Base-by-base conservation (phyloP, 1,284 basidiomycete genomes). In the Paramarasmius palmivorus region DNA sequence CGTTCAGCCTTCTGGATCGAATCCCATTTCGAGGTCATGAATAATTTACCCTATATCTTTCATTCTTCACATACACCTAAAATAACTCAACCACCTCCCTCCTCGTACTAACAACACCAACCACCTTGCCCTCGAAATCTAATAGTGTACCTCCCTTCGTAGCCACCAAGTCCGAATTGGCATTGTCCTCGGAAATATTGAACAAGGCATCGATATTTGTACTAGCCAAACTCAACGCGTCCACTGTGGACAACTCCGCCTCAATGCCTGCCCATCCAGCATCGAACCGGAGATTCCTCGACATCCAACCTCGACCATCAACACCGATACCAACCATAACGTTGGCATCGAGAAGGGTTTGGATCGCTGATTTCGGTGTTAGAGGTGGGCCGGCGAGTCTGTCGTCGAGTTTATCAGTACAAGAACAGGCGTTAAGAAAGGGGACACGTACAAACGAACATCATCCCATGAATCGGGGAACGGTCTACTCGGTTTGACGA, bases 121-220 rank as follows among this genome's bases (percentile, higher is more conserved):
- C 71, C 2, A 86, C 81, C 65, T 86, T 87, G 26, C 83, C 79
- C 35, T 78, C 73, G 50, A 83, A 79, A 55, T 79, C 78, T 26
- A 85, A 70, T 36, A 84, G 64, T 46, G 75, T 73, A 2, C 84
- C 81, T 9, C 73, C 74, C 48, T 77, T 75, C 47, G 79, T 86
- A 2, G 84, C 88, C 4, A 92, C 86, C 48, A 88, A 76, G 59
- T 90, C 84, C 14, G 61, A 63, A 19, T 70, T 61, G 6, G 67
- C 66, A 2, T 65, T 65, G 23, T 32, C 55, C 34, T 14, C 34
- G 17, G 65, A 55, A 0, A 68, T 40, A 23, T 75, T 71, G 4
- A 89, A 66, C 22, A 92, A 69, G 32, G 73, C 73, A 56, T 87
- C 84, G 4, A 92, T 67, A 61, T 86, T 88, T 23, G 75, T 72